phyloP scores from a whole-genome alignment of 495 filamentous ascomycete species.

The Podospora comata region DNA sequence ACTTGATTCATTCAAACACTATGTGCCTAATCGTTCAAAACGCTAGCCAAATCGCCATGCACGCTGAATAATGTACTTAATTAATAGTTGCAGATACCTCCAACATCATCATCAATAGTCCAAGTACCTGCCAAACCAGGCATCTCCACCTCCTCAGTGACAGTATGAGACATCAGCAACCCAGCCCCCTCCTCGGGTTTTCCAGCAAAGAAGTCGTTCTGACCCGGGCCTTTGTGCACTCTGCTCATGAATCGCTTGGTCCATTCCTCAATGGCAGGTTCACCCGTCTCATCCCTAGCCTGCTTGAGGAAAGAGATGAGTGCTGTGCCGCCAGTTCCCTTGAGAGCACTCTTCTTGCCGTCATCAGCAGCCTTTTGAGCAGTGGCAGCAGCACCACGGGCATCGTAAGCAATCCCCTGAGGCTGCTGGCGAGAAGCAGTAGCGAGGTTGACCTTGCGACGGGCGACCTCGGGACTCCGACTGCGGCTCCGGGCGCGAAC shows the following conservation, averaged over 20 bases:
- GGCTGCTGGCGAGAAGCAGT: constrained; percentile 51
- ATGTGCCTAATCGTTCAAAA: neutral
- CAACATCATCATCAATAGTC: constrained; percentile 71
- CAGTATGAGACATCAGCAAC: constrained; percentile 18
- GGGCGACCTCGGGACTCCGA: constrained; percentile 42
- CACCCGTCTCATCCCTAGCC: constrained; percentile 89
- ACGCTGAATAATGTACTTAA: neutral
- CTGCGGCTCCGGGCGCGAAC: constrained; percentile 46
- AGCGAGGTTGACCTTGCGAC: constrained; percentile 61
- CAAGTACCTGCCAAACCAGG: constrained; percentile 81
- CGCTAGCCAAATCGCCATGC: neutral
- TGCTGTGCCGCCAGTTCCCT: constrained; percentile 88
- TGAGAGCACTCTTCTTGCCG: constrained; percentile 56
- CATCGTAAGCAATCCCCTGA: constrained; percentile 35
- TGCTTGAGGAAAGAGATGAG: constrained; percentile 93
- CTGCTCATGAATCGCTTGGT: constrained; percentile 68
- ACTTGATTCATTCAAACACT: neutral
- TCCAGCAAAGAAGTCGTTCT: constrained; percentile 57
- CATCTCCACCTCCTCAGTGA: constrained; percentile 64
- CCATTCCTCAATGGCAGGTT: constrained; percentile 85
- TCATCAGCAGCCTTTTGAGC: constrained; percentile 23
- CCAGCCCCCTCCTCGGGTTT: constrained; percentile 48
- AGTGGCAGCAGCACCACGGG: constrained; percentile 19
- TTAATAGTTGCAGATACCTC: constrained; percentile 56
- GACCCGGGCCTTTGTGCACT: constrained; percentile 41